Percentiles rank a stretch among this genome's conserved stretches.
phyloP scores from a whole-genome alignment of 352 stramenopile species.

The Pythium dissimile region DNA sequence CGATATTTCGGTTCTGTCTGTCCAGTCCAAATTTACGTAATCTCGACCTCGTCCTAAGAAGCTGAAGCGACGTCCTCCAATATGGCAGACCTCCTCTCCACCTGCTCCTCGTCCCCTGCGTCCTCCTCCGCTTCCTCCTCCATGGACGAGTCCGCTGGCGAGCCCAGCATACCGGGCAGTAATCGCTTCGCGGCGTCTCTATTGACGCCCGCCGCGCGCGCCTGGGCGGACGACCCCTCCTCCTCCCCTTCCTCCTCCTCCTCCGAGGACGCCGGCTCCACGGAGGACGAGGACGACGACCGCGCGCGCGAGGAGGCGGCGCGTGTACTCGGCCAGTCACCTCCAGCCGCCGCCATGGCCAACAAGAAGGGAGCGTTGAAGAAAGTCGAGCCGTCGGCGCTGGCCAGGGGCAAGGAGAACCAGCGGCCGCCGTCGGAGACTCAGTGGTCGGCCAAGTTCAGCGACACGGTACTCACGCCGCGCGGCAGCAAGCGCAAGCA shows the following conservation, averaged over 20 bases:
- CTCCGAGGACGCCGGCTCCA: conserved; percentile 3
- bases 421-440: background rate
- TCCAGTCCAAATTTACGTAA: background rate
- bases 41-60: background rate
- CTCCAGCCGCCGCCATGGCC: background rate
- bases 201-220: background rate
- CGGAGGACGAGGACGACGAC: conserved; percentile 20
- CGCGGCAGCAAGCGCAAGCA: conserved; percentile 24
- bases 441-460: conserved; percentile 43
- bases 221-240: conserved; percentile 5
- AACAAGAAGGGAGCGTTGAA: conserved; percentile 13
- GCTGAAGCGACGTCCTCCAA: conserved; percentile 3
- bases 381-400: conserved; percentile 11
- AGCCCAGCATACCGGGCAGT: conserved; percentile 19
- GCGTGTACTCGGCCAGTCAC: background rate
- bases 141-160: conserved; percentile 3
- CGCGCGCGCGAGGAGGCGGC: conserved; percentile 2
- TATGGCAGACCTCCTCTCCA: no score
- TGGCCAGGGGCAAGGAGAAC: background rate
- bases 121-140: background rate
- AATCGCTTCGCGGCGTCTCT: conserved; percentile 15
- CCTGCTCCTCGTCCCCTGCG: background rate
- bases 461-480: conserved; percentile 28
- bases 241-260: no score
- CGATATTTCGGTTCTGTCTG: background rate